These are phyloP conservation scores for Musa itinerans DNA, from an alignment of 176 grass and related monocot genomes.

Conservation along the genomic window DNA sequence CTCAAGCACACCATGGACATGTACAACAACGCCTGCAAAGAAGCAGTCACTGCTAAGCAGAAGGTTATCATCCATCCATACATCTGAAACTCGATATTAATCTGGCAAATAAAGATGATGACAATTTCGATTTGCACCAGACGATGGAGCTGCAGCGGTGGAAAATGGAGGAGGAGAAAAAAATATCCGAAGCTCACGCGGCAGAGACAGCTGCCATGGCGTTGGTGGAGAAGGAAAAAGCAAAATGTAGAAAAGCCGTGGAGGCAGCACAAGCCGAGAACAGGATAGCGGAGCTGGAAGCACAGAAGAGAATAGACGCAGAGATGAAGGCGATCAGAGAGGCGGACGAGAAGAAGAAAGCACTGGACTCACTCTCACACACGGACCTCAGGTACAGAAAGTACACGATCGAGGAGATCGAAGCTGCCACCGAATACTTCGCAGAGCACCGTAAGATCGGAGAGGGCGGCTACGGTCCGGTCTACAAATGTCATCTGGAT, in stretches of 20 bases:
- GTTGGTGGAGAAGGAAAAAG: conserved; percentile 67
- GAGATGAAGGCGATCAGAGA: conserved; percentile 62
- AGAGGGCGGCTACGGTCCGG: too few relatives aligned
- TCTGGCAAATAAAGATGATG: too few relatives aligned
- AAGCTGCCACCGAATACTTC: conserved; percentile 58
- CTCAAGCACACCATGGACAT: conserved; percentile 94
- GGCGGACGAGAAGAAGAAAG: conserved; percentile 48
- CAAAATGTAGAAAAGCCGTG: conserved; percentile 44
- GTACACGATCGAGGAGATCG: conserved; percentile 77
- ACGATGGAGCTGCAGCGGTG: conserved; percentile 59
- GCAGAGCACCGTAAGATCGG: neutral
- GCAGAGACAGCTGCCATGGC: conserved; percentile 60
- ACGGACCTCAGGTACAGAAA: conserved; percentile 36
- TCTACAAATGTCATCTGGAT: too few relatives aligned
- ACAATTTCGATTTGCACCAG: conserved; percentile 3
- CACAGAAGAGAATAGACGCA: conserved; percentile 43
- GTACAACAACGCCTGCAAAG: conserved; percentile 92
- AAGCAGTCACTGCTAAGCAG: conserved; percentile 65
- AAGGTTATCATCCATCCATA: conserved; percentile 24
- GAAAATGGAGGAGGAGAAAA: conserved; percentile 62
- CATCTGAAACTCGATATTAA: too few relatives aligned
- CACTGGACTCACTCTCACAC: conserved; percentile 7
- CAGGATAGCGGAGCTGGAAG: conserved; percentile 59
- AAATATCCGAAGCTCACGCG: conserved; percentile 36
- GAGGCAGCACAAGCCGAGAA: conserved; percentile 54